Evolutionary conservation across 305 asterid species (phyloP).

Genomic region (Fraxinus sp.): DNA sequence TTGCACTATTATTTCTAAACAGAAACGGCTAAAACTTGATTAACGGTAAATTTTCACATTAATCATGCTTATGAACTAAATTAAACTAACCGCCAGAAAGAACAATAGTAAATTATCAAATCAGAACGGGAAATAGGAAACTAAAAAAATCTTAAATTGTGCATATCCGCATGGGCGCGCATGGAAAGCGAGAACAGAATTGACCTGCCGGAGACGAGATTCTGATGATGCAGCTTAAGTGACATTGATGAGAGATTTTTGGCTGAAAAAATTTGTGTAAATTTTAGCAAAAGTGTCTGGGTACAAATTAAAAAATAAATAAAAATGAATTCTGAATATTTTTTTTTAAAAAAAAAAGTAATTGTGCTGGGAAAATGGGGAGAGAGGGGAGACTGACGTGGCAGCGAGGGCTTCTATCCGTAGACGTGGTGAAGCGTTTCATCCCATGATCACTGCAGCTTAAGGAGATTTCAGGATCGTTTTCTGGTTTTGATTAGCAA

Average conservation of each 20-base stretch:
- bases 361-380: slow-evolving; percentile 29
- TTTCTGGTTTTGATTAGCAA: not conserved
- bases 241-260: slow-evolving; percentile 41
- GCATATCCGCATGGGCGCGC: not conserved
- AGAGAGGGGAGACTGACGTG: slow-evolving; percentile 25
- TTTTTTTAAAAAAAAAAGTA: not conserved
- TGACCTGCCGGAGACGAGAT: slow-evolving; percentile 47
- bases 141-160: not conserved
- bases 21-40: not conserved
- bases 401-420: slow-evolving; percentile 39
- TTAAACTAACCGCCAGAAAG: not conserved
- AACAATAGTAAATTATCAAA: not conserved
- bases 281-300: not conserved
- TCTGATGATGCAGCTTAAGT: slow-evolving; percentile 54
- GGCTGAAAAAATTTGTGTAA: slow-evolving; percentile 16
- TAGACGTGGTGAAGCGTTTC: slow-evolving; percentile 56
- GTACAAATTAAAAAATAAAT: not conserved
- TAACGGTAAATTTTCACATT: not conserved
- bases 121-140: not conserved
- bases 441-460: slow-evolving; percentile 41
- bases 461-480: not conserved
- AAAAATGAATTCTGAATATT: not conserved
- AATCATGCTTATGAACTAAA: not conserved
- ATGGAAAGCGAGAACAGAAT: not conserved
- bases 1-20: slow-evolving; percentile 16